Evolutionary conservation across 768 basidiomycete genomes (phyloP).

Genomic region (Leccinellum rugosiceps): DNA sequence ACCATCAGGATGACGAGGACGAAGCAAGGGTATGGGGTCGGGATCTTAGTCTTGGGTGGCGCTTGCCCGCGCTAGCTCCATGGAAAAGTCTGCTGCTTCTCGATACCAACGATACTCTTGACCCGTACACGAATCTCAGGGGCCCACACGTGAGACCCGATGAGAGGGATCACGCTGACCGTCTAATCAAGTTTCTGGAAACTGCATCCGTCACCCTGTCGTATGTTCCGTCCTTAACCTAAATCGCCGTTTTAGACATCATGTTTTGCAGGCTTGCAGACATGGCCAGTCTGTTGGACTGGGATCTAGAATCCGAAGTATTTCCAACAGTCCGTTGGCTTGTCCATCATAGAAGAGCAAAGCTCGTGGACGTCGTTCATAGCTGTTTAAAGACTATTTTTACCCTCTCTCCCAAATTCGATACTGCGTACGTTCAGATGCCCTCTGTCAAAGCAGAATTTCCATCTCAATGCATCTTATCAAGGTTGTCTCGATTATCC

Average conservation of each 20-base stretch:
- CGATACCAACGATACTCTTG: conserved; percentile 54
- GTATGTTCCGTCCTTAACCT: conserved; percentile 41
- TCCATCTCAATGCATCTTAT: not conserved
- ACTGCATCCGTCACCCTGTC: conserved; percentile 71
- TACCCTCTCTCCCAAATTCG: conserved; percentile 63
- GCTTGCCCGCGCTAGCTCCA: conserved; percentile 69
- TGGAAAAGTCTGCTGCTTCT: conserved; percentile 90
- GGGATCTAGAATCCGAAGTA: conserved; percentile 79
- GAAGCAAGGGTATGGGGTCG: conserved; percentile 58
- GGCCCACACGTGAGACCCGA: conserved; percentile 60
- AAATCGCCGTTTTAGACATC: not conserved
- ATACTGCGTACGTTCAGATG: conserved; percentile 49
- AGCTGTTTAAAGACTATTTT: conserved; percentile 78
- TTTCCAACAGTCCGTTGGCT: conserved; percentile 92
- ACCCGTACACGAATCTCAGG: conserved; percentile 57
- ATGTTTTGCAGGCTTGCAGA: conserved; percentile 57
- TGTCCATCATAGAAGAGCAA: conserved; percentile 85
- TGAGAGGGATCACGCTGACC: conserved; percentile 65
- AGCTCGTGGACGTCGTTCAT: conserved; percentile 85
- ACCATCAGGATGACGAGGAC: conserved; percentile 51
- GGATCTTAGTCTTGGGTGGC: conserved; percentile 70
- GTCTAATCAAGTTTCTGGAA: conserved; percentile 72
- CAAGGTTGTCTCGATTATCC: conserved; percentile 41
- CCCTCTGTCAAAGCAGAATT: not conserved
- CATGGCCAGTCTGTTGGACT: conserved; percentile 76